Evolutionary conservation across 768 basidiomycete genomes (phyloP).

Genomic region (Artomyces pyxidatus): DNA sequence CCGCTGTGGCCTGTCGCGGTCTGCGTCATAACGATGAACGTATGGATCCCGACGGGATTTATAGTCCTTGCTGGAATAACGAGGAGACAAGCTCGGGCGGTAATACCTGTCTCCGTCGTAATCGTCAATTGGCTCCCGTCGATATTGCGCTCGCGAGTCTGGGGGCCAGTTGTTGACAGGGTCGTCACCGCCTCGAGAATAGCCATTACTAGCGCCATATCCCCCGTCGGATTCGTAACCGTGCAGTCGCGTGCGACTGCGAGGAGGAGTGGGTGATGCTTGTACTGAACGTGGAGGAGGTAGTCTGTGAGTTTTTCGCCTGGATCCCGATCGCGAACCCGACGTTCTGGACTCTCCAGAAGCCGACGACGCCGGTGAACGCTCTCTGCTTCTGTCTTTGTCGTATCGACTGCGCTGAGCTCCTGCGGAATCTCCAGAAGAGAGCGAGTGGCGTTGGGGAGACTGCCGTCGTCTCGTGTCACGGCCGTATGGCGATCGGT

Average conservation of each 20-base stretch:
- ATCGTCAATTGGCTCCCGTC: constrained; percentile 2
- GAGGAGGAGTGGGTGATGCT: constrained; percentile 7
- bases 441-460: constrained; percentile 8
- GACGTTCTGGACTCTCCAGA: constrained; percentile 11
- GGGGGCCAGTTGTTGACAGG: constrained; percentile 3
- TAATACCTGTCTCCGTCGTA: constrained; percentile 9
- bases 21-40: constrained; percentile 4
- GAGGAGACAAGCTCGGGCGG: constrained; percentile 4
- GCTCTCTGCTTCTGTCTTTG: constrained; percentile 2
- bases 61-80: constrained; percentile 6
- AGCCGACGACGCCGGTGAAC: constrained; percentile 6
- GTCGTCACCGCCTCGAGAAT: constrained; percentile 4
- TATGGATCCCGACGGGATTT: constrained; percentile 12
- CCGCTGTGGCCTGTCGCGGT: constrained; percentile 2
- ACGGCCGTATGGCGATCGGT: constrained; percentile 1
- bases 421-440: too few species aligned
- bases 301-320: constrained; percentile 11
- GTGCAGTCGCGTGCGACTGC: constrained; percentile 5
- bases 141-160: constrained; percentile 9
- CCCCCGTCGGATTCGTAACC: constrained; percentile 7
- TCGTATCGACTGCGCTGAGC: constrained; percentile 4
- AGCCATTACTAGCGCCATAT: constrained; percentile 1
- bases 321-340: constrained; percentile 12
- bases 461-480: constrained; percentile 5
- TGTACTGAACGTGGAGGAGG: constrained; percentile 8